phyloP scores from a whole-genome alignment of 2,329 filamentous ascomycete species.

The Aspergillus latus region DNA sequence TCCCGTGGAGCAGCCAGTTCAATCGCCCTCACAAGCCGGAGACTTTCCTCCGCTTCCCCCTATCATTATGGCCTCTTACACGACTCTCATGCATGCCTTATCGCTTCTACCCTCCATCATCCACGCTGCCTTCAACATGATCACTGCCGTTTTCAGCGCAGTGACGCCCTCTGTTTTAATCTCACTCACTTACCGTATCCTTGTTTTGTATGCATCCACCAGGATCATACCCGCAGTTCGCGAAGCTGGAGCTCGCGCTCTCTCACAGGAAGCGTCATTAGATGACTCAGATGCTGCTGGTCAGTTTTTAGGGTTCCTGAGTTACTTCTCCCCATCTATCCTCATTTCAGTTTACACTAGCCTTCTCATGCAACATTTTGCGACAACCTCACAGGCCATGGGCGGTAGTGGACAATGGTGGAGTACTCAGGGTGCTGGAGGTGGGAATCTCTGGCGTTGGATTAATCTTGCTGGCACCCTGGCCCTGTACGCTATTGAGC shows the following conservation, averaged over 20 bases:
- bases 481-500: conserved; percentile 83
- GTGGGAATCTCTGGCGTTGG: conserved; percentile 90
- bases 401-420: conserved; percentile 71
- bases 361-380: conserved; percentile 91
- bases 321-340: conserved; percentile 92
- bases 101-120: conserved; percentile 80
- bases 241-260: conserved; percentile 76
- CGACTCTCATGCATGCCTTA: conserved; percentile 80
- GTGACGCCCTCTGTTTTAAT: conserved; percentile 96
- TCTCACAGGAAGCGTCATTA: conserved; percentile 80
- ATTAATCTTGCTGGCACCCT: conserved; percentile 88
- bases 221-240: conserved; percentile 93
- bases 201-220: conserved; percentile 93
- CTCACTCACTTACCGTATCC: conserved; percentile 86
- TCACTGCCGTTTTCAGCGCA: conserved; percentile 89
- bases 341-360: conserved; percentile 96
- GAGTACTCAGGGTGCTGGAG: conserved; percentile 79
- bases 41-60: conserved; percentile 95
- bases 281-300: conserved; percentile 83
- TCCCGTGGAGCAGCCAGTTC: conserved; percentile 54
- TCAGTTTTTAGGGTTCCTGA: conserved; percentile 76
- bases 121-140: conserved; percentile 78
- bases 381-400: conserved; percentile 62
- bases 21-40: conserved; percentile 56
- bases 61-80: conserved; percentile 97